Percentiles rank a stretch among this genome's conserved stretches.
Conservation (phyloP, 768 basidiomycete genomes). For the Tremella fuciformis region DNA sequence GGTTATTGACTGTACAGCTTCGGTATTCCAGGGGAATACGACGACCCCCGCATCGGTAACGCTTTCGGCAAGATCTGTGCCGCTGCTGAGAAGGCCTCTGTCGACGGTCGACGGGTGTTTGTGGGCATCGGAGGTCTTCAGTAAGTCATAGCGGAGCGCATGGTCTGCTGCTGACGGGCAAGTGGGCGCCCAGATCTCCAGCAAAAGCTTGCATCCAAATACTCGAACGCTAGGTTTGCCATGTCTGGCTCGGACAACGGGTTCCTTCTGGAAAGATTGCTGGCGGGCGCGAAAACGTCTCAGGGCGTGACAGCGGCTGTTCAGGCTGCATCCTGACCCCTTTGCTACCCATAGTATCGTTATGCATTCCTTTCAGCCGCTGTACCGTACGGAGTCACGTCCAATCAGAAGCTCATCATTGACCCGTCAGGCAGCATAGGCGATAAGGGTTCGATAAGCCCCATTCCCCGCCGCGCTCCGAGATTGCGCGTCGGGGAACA, state of each 20-base stretch:
- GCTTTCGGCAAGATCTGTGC: conserved; percentile 24
- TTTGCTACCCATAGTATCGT: too few relatives aligned
- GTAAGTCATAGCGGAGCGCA: conserved; percentile 8
- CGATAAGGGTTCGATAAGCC: too few relatives aligned
- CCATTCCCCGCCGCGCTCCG: too few relatives aligned
- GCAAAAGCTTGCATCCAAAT: conserved; percentile 25
- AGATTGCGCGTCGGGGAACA: too few relatives aligned
- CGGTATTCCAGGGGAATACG: conserved; percentile 38
- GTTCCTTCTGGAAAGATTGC: conserved; percentile 24
- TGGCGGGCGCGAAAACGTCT: conserved; percentile 6
- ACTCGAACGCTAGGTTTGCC: conserved; percentile 25
- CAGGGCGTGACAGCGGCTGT: background rate
- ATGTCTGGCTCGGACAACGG: conserved; percentile 36
- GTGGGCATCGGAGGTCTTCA: conserved; percentile 38
- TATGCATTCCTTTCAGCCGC: too few relatives aligned
- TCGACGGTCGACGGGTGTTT: conserved; percentile 20
- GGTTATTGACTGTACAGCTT: conserved; percentile 19
- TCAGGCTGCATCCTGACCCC: too few relatives aligned
- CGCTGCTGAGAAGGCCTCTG: conserved; percentile 27
- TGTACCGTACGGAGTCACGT: too few relatives aligned
- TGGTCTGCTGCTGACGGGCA: background rate
- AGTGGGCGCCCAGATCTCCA: conserved; percentile 30
- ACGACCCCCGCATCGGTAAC: conserved; percentile 18
- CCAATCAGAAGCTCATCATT: too few relatives aligned
- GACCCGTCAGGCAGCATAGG: background rate